Evolutionary conservation across 768 basidiomycete species (phyloP).

Genomic region (Leccinum sublutescens): DNA sequence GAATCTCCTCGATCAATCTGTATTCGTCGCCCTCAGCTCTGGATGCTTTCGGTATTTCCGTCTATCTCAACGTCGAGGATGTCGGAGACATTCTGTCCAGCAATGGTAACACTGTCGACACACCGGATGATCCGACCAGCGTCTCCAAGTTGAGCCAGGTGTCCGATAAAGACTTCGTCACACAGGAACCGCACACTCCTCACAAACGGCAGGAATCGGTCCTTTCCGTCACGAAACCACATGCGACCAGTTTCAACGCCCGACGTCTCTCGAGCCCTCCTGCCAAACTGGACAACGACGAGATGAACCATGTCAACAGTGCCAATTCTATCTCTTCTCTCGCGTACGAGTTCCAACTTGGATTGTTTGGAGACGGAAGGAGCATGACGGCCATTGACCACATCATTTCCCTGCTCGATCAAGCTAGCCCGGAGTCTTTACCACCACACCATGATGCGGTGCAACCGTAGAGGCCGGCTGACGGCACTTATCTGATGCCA

Average conservation of each 20-base stretch:
- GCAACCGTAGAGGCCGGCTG: constrained; percentile 7
- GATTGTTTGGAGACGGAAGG: constrained; percentile 24
- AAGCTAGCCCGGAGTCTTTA: constrained; percentile 18
- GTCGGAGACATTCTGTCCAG: neutral
- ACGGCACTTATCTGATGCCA: neutral
- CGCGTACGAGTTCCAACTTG: constrained; percentile 26
- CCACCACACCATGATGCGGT: neutral
- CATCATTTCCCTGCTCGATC: constrained; percentile 31
- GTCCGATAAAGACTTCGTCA: constrained; percentile 1
- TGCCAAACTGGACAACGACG: constrained; percentile 13
- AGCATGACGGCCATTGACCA: constrained; percentile 25
- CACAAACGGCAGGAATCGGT: constrained; percentile 16
- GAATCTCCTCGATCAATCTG: constrained; percentile 5
- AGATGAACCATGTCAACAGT: constrained; percentile 12
- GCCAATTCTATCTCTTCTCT: constrained; percentile 27
- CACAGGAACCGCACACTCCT: neutral
- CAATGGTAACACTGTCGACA: neutral
- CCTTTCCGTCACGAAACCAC: constrained; percentile 3
- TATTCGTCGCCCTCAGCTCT: constrained; percentile 17
- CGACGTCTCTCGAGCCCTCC: constrained; percentile 19
- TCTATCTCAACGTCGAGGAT: constrained; percentile 13
- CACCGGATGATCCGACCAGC: neutral
- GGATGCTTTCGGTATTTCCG: constrained; percentile 19
- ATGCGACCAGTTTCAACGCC: neutral
- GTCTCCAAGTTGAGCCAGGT: neutral